Base-by-base conservation (phyloP, 148 eudicot species). In the Diospyros lotus region DNA sequence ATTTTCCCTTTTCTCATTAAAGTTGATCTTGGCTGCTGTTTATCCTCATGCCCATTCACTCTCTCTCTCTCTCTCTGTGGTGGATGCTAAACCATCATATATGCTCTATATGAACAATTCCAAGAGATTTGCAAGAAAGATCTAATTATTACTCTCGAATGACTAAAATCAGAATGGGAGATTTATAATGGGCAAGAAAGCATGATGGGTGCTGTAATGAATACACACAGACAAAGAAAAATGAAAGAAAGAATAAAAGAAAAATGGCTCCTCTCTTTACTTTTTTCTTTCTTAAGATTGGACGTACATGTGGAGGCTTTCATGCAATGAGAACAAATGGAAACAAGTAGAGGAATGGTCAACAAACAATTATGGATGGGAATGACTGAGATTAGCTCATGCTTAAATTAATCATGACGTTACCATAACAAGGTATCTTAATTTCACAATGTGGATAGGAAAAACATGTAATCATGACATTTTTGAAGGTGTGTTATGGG, bases 61-160 rank as follows among this genome's bases (percentile, higher is more conserved):
- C 46, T 73, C 66, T 61, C 66, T 41, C 56, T 50, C 40, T 44
- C 28, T 59, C 42, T 2, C 58, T n/a, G 28, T 58, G 28, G 45
- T 45, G 41, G 28, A 28, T 50, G 45, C 0, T 43, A n/a, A 43
- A 72, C 28, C 75, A 59, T 72, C 52, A 60, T 58, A 66, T 45
- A 28, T 28, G 28, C 28, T 28, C 28, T 28, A 28, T 48, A 63
- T 38, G 7, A 48, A 60, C 60, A 38, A 7, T 73, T 72, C 53
- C 9, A 11, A 43, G 8, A 15, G 40, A 40, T n/a, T 56, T 40
- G 64, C 17, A 45, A 53, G 28, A 59, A 72, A 18, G 55, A 59
- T 44, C 46, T 68, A 48, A 76, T 76, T 59, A 67, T 59, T 68
- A 45, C 42, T 45, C 64, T 54, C 56, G 42, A 75, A 44, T 13